Conservation (phyloP, 305 asterid species). For the Plantago lanceolata region DNA sequence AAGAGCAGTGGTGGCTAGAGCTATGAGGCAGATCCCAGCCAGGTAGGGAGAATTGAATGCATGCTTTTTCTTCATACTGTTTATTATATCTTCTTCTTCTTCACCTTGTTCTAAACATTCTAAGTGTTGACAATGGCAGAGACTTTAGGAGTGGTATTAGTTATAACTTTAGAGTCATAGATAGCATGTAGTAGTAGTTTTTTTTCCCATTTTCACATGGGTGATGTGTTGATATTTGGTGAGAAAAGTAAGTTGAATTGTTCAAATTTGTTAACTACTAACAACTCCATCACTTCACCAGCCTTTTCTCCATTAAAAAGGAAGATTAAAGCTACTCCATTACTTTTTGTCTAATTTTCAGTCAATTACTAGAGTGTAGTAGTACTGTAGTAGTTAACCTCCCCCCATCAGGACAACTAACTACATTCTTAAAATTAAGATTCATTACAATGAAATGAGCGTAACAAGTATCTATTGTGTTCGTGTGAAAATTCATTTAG, state of each 20-base stretch:
- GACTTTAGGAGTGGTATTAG: neutral
- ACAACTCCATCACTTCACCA: neutral
- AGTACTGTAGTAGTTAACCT: neutral
- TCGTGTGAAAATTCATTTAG: too few relatives aligned
- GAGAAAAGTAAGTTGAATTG: neutral
- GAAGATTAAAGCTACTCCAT: neutral
- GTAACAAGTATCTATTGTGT: too few relatives aligned
- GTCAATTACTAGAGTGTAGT: neutral
- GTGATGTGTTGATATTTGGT: neutral
- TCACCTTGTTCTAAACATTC: neutral
- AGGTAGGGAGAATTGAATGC: slow-evolving; percentile 23
- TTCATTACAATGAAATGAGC: too few relatives aligned
- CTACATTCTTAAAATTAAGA: too few relatives aligned
- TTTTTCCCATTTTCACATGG: slow-evolving; percentile 5
- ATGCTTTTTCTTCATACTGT: slow-evolving; percentile 3
- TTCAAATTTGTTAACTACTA: neutral
- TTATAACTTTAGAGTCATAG: neutral
- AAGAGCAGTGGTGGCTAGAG: slow-evolving; percentile 21
- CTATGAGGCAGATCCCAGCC: slow-evolving; percentile 20
- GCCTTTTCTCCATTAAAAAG: neutral
- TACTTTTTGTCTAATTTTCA: neutral
- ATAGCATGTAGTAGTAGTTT: neutral
- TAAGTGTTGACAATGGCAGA: neutral
- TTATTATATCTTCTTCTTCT: too few relatives aligned
- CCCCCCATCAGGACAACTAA: too few relatives aligned